Evolutionary conservation across 1,284 basidiomycete genomes (phyloP).

Genomic region (Gymnopus androsaceus): DNA sequence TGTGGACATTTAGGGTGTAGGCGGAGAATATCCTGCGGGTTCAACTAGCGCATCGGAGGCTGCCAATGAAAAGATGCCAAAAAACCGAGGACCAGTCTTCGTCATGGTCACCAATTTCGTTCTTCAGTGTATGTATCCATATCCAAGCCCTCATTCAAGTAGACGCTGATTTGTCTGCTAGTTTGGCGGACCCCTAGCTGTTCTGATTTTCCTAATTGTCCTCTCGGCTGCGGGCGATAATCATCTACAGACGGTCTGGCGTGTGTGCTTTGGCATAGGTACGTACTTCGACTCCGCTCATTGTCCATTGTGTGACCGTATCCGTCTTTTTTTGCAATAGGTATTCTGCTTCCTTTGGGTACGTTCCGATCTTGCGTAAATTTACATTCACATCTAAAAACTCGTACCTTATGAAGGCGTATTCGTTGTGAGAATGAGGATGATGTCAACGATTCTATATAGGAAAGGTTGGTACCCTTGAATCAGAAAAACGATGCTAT

Average conservation of each 20-base stretch:
- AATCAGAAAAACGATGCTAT: slow-evolving; percentile 24
- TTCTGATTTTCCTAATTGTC: slow-evolving; percentile 73
- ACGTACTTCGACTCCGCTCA: too few species aligned
- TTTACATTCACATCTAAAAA: neutral
- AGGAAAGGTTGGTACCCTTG: slow-evolving; percentile 66
- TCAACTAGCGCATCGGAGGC: slow-evolving; percentile 54
- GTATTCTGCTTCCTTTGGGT: slow-evolving; percentile 63
- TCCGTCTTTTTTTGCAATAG: too few species aligned
- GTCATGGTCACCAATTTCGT: slow-evolving; percentile 79
- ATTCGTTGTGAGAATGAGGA: slow-evolving; percentile 71
- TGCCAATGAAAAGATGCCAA: slow-evolving; percentile 69
- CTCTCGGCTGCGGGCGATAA: slow-evolving; percentile 65
- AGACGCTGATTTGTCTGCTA: too few species aligned
- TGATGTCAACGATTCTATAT: slow-evolving; percentile 71
- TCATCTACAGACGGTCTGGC: slow-evolving; percentile 74
- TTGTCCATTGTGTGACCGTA: too few species aligned
- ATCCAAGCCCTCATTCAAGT: too few species aligned
- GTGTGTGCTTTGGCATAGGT: slow-evolving; percentile 74
- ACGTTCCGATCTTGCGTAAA: neutral
- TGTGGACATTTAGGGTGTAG: slow-evolving; percentile 52
- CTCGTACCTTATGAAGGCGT: slow-evolving; percentile 41
- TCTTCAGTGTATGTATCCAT: slow-evolving; percentile 34
- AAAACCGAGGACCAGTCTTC: slow-evolving; percentile 69
- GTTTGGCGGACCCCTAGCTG: slow-evolving; percentile 73
- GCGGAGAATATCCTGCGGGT: slow-evolving; percentile 79